Evolutionary conservation across 2,329 filamentous ascomycete genomes (phyloP).

Genomic region (Aspergillus ibericus): DNA sequence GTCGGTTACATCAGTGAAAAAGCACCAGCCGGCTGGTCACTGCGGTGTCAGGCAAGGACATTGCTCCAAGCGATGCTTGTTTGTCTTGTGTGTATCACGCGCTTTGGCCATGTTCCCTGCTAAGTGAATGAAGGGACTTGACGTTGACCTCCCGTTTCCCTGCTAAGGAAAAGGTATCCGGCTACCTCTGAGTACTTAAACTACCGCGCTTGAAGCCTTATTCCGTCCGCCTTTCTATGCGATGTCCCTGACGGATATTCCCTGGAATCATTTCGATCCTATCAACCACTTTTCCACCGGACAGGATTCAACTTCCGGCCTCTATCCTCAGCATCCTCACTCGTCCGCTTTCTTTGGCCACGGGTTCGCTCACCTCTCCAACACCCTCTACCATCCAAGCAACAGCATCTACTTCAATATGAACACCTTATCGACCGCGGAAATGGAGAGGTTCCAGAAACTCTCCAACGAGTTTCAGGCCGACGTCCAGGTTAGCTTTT

Average conservation of each 20-base stretch:
- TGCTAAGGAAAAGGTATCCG: slow-evolving; percentile 9
- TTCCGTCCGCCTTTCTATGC: slow-evolving; percentile 22
- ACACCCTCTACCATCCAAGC: slow-evolving; percentile 13
- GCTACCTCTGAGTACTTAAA: slow-evolving; percentile 12
- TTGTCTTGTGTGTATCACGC: slow-evolving; percentile 14
- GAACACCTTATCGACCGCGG: slow-evolving; percentile 48
- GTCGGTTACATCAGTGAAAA: slow-evolving; percentile 7
- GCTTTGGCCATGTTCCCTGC: neutral
- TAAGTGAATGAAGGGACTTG: neutral
- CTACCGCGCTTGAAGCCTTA: slow-evolving; percentile 9
- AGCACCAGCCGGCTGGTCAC: slow-evolving; percentile 5
- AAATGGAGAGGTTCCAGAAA: slow-evolving; percentile 62
- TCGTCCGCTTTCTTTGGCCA: slow-evolving; percentile 23
- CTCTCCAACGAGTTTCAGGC: slow-evolving; percentile 62
- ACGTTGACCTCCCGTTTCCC: slow-evolving; percentile 1
- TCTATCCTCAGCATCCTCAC: slow-evolving; percentile 25
- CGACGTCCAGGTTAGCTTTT: slow-evolving; percentile 51
- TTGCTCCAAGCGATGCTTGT: slow-evolving; percentile 16
- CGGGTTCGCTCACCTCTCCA: slow-evolving; percentile 25
- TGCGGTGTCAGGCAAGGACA: slow-evolving; percentile 2
- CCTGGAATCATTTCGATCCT: slow-evolving; percentile 34
- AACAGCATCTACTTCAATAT: slow-evolving; percentile 30
- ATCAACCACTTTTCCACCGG: slow-evolving; percentile 32
- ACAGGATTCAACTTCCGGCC: slow-evolving; percentile 26
- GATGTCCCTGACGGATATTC: slow-evolving; percentile 40